phyloP scores from a whole-genome alignment of 2,329 filamentous ascomycete species.

The Exserohilum rostratum region DNA sequence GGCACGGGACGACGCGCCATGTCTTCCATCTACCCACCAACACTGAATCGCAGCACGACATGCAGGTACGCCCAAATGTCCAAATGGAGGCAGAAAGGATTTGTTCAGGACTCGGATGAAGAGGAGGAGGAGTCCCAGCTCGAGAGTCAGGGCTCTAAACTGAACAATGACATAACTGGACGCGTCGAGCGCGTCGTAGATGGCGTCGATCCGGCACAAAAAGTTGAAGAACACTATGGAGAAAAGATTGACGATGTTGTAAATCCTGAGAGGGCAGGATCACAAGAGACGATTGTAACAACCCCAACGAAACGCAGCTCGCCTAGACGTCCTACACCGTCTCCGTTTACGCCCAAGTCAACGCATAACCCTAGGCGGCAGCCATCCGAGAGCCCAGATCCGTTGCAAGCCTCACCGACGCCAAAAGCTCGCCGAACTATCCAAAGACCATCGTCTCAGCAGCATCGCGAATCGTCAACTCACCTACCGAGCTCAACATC shows the following conservation, averaged over 20 bases:
- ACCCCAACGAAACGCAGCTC: constrained; percentile 16
- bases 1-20: constrained; percentile 34
- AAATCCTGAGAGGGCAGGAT: neutral
- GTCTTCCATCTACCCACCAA: constrained; percentile 20
- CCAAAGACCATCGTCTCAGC: constrained; percentile 16
- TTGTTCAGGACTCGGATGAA: constrained; percentile 59
- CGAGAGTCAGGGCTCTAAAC: constrained; percentile 30
- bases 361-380: constrained; percentile 5
- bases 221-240: neutral
- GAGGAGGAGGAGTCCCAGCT: constrained; percentile 49
- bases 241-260: neutral
- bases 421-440: constrained; percentile 6
- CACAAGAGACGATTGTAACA: neutral
- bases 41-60: constrained; percentile 33
- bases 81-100: constrained; percentile 57
- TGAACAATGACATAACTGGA: constrained; percentile 16
- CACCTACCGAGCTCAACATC: constrained; percentile 8
- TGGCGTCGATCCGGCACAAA: neutral
- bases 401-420: constrained; percentile 28
- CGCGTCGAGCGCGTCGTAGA: constrained; percentile 30
- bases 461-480: constrained; percentile 9
- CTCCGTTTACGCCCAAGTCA: constrained; percentile 26
- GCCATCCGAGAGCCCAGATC: constrained; percentile 41
- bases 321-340: constrained; percentile 22
- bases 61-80: constrained; percentile 53